Conservation (phyloP, 768 basidiomycete species). For the Trametes sanguinea region DNA sequence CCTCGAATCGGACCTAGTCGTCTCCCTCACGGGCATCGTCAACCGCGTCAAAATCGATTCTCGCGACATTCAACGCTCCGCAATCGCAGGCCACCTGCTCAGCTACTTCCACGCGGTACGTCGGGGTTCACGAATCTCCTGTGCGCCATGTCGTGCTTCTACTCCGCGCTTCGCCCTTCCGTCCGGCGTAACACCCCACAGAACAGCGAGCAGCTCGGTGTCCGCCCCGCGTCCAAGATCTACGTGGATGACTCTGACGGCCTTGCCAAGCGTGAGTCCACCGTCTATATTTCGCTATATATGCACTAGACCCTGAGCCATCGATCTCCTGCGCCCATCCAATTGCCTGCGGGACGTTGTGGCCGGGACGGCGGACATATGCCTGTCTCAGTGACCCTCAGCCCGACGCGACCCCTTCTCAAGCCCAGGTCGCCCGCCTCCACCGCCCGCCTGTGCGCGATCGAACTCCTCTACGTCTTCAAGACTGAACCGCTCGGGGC, state of each 20-base stretch:
- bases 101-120: slow-evolving; percentile 53
- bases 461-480: slow-evolving; percentile 48
- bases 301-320: slow-evolving; percentile 4
- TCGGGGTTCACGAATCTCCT: not conserved
- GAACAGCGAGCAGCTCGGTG: slow-evolving; percentile 62
- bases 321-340: not conserved
- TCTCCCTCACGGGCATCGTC: slow-evolving; percentile 56
- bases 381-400: slow-evolving; percentile 40
- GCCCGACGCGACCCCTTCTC: slow-evolving; percentile 40
- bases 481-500: slow-evolving; percentile 15
- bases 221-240: slow-evolving; percentile 57
- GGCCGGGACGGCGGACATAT: not conserved
- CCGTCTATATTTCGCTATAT: slow-evolving; percentile 11
- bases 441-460: slow-evolving; percentile 35
- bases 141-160: slow-evolving; percentile 4
- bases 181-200: slow-evolving; percentile 32
- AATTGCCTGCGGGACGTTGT: not conserved
- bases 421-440: slow-evolving; percentile 28
- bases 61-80: slow-evolving; percentile 48
- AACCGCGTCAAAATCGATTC: slow-evolving; percentile 46
- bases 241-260: slow-evolving; percentile 49
- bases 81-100: slow-evolving; percentile 50
- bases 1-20: slow-evolving; percentile 48
- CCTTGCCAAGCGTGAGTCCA: slow-evolving; percentile 41
- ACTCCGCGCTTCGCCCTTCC: not conserved